phyloP scores from a whole-genome alignment of 208 protist genomes.

The Crithidia thermophila region DNA sequence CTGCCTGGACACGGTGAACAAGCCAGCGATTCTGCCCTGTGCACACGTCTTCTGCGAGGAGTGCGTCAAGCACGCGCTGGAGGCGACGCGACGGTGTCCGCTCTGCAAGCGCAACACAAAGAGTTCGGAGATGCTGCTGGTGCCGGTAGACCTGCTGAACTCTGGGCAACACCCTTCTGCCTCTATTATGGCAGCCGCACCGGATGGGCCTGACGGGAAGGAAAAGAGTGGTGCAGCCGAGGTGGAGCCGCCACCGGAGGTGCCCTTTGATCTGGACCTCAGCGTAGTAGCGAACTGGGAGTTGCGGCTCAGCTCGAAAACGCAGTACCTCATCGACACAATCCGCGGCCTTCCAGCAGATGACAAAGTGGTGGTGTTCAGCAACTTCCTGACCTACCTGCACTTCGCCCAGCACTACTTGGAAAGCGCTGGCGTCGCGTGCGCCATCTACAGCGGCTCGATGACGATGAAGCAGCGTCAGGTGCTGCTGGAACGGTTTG shows the following conservation, averaged over 20 bases:
- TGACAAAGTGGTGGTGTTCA: constrained; percentile 95
- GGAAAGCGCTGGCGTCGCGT: constrained; percentile 33
- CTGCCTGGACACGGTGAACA: constrained; percentile 62
- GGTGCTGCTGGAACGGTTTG: constrained; percentile 55
- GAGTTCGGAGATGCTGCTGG: constrained; percentile 34
- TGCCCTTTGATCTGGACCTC: constrained; percentile 28
- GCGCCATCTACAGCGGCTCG: constrained; percentile 49
- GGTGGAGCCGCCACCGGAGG: neutral
- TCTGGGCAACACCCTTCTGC: neutral
- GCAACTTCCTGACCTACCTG: constrained; percentile 94
- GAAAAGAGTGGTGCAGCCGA: neutral
- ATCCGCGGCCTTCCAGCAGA: constrained; percentile 36
- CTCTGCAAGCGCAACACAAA: constrained; percentile 51
- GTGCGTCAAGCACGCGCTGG: constrained; percentile 63
- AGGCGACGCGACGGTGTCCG: constrained; percentile 44
- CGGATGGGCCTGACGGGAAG: neutral
- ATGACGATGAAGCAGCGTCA: constrained; percentile 61
- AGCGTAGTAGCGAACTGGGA: constrained; percentile 42
- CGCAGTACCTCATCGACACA: constrained; percentile 44
- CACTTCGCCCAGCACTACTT: constrained; percentile 84
- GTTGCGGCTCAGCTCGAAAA: constrained; percentile 69
- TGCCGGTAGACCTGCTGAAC: constrained; percentile 47
- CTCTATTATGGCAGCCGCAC: neutral
- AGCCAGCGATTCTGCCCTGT: constrained; percentile 74
- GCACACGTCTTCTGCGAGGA: constrained; percentile 78